phyloP scores from a whole-genome alignment of 2,329 filamentous ascomycete genomes.

The Pleomassaria siparia region DNA sequence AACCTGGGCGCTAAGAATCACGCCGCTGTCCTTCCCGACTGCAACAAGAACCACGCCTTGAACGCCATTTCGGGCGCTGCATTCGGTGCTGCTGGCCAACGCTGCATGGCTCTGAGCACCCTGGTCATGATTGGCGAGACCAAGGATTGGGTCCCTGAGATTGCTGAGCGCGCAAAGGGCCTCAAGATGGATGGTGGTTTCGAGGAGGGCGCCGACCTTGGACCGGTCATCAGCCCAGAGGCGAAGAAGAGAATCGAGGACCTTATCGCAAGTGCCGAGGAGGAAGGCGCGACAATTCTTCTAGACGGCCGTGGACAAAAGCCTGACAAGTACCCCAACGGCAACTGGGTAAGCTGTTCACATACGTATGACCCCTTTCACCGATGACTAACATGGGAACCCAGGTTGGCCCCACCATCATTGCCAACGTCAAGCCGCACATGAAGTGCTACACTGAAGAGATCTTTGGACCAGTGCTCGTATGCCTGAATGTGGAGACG shows the following conservation, averaged over 20 bases:
- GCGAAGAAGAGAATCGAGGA: slow-evolving; percentile 77
- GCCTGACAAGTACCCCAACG: slow-evolving; percentile 81
- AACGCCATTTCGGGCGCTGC: slow-evolving; percentile 83
- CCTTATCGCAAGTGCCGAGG: slow-evolving; percentile 74
- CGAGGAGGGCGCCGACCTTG: slow-evolving; percentile 76
- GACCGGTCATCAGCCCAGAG: slow-evolving; percentile 78
- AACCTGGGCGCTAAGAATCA: slow-evolving; percentile 90
- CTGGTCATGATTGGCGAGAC: slow-evolving; percentile 83
- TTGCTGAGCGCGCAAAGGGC: slow-evolving; percentile 72
- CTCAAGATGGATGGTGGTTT: slow-evolving; percentile 80
- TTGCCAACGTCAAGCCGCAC: slow-evolving; percentile 74
- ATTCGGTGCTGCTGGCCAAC: slow-evolving; percentile 81
- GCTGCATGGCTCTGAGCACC: slow-evolving; percentile 84
- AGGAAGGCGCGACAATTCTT: slow-evolving; percentile 79
- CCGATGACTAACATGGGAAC: slow-evolving; percentile 16
- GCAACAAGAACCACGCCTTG: slow-evolving; percentile 86
- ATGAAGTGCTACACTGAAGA: slow-evolving; percentile 87
- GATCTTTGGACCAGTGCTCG: slow-evolving; percentile 82
- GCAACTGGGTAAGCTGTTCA: slow-evolving; percentile 65
- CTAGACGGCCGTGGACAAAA: slow-evolving; percentile 76
- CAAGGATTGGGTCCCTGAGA: slow-evolving; percentile 77
- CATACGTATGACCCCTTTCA: no score
- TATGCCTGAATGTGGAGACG: slow-evolving; percentile 76
- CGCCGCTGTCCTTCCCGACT: slow-evolving; percentile 79
- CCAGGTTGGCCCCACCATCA: slow-evolving; percentile 77